Base-by-base conservation (phyloP, 148 eudicot genomes). In the Oxyria digyna region DNA sequence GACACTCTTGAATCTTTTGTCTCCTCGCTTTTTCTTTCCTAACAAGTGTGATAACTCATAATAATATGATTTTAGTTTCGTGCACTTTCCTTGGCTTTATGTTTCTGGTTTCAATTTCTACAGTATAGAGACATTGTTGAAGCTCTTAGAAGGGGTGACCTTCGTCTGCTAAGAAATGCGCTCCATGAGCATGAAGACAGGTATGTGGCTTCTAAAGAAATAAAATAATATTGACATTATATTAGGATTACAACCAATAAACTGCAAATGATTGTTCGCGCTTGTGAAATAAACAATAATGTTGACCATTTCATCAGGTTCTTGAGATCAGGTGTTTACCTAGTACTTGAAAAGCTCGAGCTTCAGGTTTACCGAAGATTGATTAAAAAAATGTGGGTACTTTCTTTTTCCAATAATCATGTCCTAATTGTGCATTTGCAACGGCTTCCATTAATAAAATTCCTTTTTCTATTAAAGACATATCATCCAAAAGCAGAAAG, bases 311-410 rank as follows among this genome's bases (percentile, higher is more conserved):
- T n/a, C 65, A 2, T 59, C 82, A 93, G 98, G 78, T 94, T 94
- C 69, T 75, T 94, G 78, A 88, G 96, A 75, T 94, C 99, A 42
- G 99, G 99, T 64, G 97, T 90, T 52, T 93, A 87, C 78, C 89
- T 93, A 69, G 99, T 90, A 67, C 84, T 94, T 35, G 99, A 94
- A 81, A 90, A 94, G 87, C 79, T 90, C 18, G 99, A 94, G 79
- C 96, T 94, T 69, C 99, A 90, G 75, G 99, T 94, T 65, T 94
- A 94, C 81, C 85, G 94, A 74, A 89, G 97, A 81, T 69, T 94
- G 64, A 68, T 90, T 43, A 94, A 94, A 80, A 94, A 88, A 74
- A 94, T 94, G 96, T 94, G 75, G 82, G 92, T 75, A 21, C 59
- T 33, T 37, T 63, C 41, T 14, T 41, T 31, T 63, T 4, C 23